These are phyloP conservation scores for baker's yeast (Saccharomyces cerevisiae) DNA, from an alignment of 805 yeast species.

Conservation along the genomic window DNA sequence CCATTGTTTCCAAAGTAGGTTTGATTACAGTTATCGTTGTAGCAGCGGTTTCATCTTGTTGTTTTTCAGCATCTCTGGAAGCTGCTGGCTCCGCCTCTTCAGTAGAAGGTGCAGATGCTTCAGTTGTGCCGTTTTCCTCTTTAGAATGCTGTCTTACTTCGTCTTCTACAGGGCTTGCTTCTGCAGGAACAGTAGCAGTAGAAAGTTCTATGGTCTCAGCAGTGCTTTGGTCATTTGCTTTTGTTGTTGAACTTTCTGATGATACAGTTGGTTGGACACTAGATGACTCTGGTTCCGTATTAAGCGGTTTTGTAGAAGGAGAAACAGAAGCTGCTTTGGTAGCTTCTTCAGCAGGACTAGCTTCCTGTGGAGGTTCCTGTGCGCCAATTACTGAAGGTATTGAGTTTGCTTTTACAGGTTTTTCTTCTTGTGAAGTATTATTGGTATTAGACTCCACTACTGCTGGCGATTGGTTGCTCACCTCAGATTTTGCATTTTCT, in stretches of 20 bases:
- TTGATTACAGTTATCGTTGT: conserved; percentile 22
- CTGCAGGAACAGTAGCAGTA: conserved; percentile 4
- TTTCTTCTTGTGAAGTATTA: background rate
- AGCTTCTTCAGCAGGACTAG: background rate
- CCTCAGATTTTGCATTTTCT: background rate
- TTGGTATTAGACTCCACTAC: background rate
- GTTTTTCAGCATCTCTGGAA: background rate
- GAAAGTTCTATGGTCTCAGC: conserved; percentile 3
- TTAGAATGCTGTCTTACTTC: background rate
- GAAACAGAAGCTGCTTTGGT: conserved; percentile 3
- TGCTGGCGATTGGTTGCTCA: background rate
- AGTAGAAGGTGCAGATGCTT: background rate
- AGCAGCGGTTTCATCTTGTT: conserved; percentile 1
- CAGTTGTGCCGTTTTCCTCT: background rate
- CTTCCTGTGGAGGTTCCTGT: conserved; percentile 2
- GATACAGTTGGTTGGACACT: background rate
- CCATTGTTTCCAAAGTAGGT: conserved; percentile 33
- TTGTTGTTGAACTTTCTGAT: conserved; percentile 1
- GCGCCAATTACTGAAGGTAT: background rate
- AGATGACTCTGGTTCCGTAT: background rate
- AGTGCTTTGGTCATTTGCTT: conserved; percentile 5
- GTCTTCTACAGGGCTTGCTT: conserved; percentile 1
- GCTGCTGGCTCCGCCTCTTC: background rate
- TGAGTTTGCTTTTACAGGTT: background rate
- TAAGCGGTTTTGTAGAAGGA: background rate